Base-by-base conservation (phyloP, 768 basidiomycete genomes). In the Macrolepiota albuminosa region DNA sequence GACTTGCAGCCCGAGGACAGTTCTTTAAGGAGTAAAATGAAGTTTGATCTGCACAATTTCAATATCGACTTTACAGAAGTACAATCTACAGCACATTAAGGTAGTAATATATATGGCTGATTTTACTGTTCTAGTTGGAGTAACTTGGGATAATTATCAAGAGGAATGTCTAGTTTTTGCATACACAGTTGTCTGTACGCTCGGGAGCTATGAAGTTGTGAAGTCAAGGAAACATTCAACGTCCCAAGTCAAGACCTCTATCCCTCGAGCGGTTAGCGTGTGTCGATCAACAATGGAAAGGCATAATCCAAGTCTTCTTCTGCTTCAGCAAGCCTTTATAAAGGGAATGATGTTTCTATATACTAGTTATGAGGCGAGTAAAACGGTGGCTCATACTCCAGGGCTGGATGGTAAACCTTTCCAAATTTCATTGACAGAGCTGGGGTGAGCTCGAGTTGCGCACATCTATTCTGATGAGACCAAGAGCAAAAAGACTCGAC, bases 401-500 rank as follows among this genome's bases (percentile, higher is more conserved):
- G 29, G 29, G 13, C 48, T 59, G 24, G 43, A 54, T 21, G 43
- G 24, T 6, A 45, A 52, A 13, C 58, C 29, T 2, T 29, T 29
- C 29, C 4, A 29, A 29, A 29, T 29, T 3, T 29, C 26, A 54
- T 49, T 24, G 47, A 50, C n/a, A 55, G 31, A 7, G 9, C 55
- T 18, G 3, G 18, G 59, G 59, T 6, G 50, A 55, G 14, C 53
- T 37, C 46, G 21, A 60, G 37, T 10, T 33, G n/a, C 40, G 43
- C 58, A 16, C 50, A 50, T 55, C 54, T 54, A 43, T 50, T 55
- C 13, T 2, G 1, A 31, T 40, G n/a, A 50, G 37, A 8, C 59
- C 59, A n/a, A 60, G 54, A 14, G n/a, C n/a, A n/a, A n/a, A n/a
- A n/a, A 55, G 47, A 34, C 21, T 21, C 21, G 59, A 55, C 34